Base-by-base conservation (phyloP, 2,329 filamentous ascomycete genomes). In the Fusarium annulatum region DNA sequence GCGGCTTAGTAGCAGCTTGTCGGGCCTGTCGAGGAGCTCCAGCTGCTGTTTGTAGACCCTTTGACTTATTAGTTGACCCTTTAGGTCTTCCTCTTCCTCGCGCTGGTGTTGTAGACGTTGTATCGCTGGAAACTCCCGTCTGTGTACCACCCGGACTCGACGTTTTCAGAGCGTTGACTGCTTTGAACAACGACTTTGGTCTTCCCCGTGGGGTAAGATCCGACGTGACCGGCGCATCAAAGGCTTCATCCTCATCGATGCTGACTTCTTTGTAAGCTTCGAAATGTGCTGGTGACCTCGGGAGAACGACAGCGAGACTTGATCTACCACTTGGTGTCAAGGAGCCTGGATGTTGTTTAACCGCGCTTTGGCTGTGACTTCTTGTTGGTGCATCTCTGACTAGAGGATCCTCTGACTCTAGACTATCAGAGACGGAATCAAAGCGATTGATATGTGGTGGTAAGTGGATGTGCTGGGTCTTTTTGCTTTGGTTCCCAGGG, bases 51-150 rank as follows among this genome's bases (percentile, higher is more conserved):
- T 36, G 73, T 43, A 79, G 69, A 10, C 61, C 59, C 9, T 78
- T 72, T 55, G 78, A 79, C 11, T 80, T 79, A 72, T 80, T 80
- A 60, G 78, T 77, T 8, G 80, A 88, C 30, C 86, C 87, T 59
- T 86, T 85, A 9, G 88, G 87, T 10, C 88, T 82, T 12, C 88
- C 87, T 42, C 80, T 75, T 19, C 59, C 53, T 18, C 73, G 71
- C 4, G 30, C 55, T 7, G 45, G 38, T 8, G 52, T 43, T 34
- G 58, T 46, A 23, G 73, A 67, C 28, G 64, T 56, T 57, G 52
- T 56, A 36, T 55, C 69, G 59, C 64, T 60, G 51, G 67, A 53
- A 64, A 39, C 23, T 19, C 36, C 41, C 18, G 56, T 57, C 16
- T 61, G 46, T 34, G 51, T 30, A 39, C 34, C 60, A 30, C 52